Evolutionary conservation across 257 asterid genomes (phyloP), one percentile per base, ranked within the genome.

Genomic region (Prunella vulgaris): DNA sequence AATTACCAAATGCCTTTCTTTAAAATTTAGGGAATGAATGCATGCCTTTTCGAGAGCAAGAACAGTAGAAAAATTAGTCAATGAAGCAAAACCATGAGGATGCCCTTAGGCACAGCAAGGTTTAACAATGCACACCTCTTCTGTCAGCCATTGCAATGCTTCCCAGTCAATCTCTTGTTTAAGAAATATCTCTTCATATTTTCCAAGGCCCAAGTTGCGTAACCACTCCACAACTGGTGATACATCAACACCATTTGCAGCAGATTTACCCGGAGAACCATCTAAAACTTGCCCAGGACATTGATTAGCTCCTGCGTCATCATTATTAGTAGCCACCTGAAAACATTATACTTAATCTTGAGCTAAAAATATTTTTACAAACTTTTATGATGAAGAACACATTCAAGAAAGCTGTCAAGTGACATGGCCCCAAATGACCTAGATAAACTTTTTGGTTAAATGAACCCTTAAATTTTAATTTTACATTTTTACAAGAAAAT

Each of bases 121-220:
- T 15, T 42, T 30, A 40, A 59, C 9, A 69, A 48, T 48, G 25
- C 70, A 67, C 60, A 93, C 97, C 99, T 93, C 99, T 82, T 93
- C 97, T 20, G 90, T 83, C 63, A 93, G 79, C 87, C 86, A 80
- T 76, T 82, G 86, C 71, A 93, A 74, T 18, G 95, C 84, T 15
- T 83, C 96, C 99, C 95, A 87, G 65, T 89, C 96, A 64, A 93
- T 85, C 81, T 93, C 99, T 69, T 93, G 93, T 61, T 73, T 74
- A 0, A 82, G 81, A 62, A 93, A 93, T 22, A 79, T 35, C 22
- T 90, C 93, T 81, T 84, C 99, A 78, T 93, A 93, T 63, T 85
- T 90, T 20, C 80, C 78, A 35, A 93, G 96, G 76, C 92, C 99
- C 68, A 93, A 81, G 35, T 81, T 82, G 14, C 74, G 84, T 27